Conservation (phyloP, 139 green algal species). For the Chlorella sp. region DNA sequence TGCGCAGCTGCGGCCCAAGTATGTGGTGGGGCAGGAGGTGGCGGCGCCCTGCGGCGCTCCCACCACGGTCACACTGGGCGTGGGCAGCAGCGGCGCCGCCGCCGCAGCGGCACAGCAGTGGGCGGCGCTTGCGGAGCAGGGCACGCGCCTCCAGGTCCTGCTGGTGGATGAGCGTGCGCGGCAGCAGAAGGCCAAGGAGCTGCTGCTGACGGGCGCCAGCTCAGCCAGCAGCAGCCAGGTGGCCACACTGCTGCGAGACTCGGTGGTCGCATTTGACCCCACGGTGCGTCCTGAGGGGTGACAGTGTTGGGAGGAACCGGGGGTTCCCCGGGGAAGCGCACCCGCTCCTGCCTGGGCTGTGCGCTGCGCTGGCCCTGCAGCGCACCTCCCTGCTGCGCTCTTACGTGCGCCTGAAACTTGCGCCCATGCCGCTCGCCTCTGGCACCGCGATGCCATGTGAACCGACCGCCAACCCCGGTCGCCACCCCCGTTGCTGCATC, state of each 20-base stretch:
- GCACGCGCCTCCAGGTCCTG: not conserved
- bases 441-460: too few species aligned
- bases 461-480: too few species aligned
- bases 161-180: constrained; percentile 10
- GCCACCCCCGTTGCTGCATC: too few species aligned
- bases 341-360: too few species aligned
- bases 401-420: too few species aligned
- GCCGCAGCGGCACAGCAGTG: not conserved
- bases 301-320: too few species aligned
- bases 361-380: too few species aligned
- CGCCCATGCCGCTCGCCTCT: too few species aligned
- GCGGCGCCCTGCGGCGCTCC: not conserved
- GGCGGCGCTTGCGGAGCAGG: not conserved
- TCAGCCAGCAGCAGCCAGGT: not conserved
- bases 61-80: not conserved
- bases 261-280: not conserved
- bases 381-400: too few species aligned
- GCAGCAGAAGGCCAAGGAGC: constrained; percentile 5
- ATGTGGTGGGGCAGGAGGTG: constrained; percentile 9
- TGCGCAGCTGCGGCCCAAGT: constrained; percentile 4
- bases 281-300: not conserved
- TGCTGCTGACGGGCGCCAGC: constrained; percentile 5
- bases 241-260: not conserved
- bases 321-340: too few species aligned
- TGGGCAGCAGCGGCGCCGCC: not conserved